Conservation (phyloP, 2,329 filamentous ascomycete genomes). For the Pseudocercospora cruenta region DNA sequence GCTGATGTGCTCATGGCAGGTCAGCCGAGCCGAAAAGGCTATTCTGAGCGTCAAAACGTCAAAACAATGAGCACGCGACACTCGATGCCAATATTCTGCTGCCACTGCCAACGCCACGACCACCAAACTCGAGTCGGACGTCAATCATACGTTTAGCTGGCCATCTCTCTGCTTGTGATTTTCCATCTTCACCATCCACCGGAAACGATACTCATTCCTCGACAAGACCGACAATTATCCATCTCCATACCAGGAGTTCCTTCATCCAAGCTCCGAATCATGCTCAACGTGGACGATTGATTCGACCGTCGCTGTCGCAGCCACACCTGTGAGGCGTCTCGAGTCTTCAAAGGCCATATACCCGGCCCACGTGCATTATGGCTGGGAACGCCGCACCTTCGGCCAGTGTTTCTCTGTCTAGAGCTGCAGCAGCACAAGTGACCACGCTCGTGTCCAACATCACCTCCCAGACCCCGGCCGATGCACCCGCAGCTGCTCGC, state of each 20-base stretch:
- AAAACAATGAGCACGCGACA: not conserved
- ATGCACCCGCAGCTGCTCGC: slow-evolving; percentile 23
- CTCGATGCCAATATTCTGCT: not conserved
- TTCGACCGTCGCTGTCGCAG: not conserved
- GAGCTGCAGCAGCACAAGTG: not conserved
- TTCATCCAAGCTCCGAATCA: slow-evolving; percentile 4
- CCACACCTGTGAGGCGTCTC: not conserved
- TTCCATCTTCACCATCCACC: not conserved
- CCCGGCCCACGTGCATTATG: slow-evolving; percentile 18
- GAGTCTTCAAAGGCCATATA: not conserved
- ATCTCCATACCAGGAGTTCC: not conserved
- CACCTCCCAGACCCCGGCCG: slow-evolving; percentile 20
- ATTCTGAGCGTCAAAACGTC: too few species aligned
- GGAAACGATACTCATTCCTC: not conserved
- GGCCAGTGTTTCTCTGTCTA: slow-evolving; percentile 8
- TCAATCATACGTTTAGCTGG: not conserved
- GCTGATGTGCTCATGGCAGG: not conserved
- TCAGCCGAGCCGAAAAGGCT: not conserved
- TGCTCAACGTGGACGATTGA: slow-evolving; percentile 5
- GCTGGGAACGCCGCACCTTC: slow-evolving; percentile 6
- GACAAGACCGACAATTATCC: not conserved
- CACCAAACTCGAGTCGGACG: not conserved
- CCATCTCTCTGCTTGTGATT: not conserved
- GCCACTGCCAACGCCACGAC: not conserved
- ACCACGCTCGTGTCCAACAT: slow-evolving; percentile 9